These are phyloP conservation scores for Prunus fruticosa DNA, from an alignment of 306 rosid species.

Conservation along the genomic window DNA sequence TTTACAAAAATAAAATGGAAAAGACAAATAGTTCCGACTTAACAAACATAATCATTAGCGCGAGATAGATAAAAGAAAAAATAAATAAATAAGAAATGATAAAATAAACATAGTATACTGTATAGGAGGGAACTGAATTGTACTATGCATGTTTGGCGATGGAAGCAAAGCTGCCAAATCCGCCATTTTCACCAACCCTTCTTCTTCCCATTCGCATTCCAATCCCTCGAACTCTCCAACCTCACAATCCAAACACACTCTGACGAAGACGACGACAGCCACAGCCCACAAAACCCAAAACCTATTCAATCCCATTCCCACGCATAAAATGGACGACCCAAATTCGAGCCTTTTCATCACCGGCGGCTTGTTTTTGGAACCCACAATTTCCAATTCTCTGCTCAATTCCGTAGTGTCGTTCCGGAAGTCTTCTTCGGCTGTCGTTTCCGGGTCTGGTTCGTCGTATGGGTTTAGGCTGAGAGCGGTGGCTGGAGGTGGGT, in stretches of 20 bases:
- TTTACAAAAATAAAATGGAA: no score
- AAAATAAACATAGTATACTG: background rate
- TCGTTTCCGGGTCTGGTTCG: slow-evolving; percentile 23
- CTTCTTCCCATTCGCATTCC: background rate
- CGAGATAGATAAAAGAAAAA: background rate
- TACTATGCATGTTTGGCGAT: slow-evolving; percentile 25
- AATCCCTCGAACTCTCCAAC: slow-evolving; percentile 16
- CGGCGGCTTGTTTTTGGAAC: slow-evolving; percentile 76
- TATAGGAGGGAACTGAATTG: slow-evolving; percentile 1
- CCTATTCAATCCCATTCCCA: slow-evolving; percentile 1
- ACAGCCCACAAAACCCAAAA: background rate
- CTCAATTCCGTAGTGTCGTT: slow-evolving; percentile 39
- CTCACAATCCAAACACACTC: background rate
- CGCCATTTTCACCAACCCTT: slow-evolving; percentile 20
- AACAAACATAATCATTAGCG: no score
- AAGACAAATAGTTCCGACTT: no score
- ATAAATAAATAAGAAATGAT: background rate
- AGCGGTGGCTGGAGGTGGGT: slow-evolving; percentile 19
- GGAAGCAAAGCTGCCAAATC: slow-evolving; percentile 27
- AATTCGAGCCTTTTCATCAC: slow-evolving; percentile 26
- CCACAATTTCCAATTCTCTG: slow-evolving; percentile 48
- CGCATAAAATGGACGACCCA: slow-evolving; percentile 33
- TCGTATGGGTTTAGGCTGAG: slow-evolving; percentile 17
- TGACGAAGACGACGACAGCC: background rate
- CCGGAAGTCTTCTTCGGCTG: slow-evolving; percentile 10